A percentile compares a stretch with the other conserved stretches of the same genome.
Conservation (phyloP, 352 stramenopile genomes). For the Hyphochytrium catenoides region DNA sequence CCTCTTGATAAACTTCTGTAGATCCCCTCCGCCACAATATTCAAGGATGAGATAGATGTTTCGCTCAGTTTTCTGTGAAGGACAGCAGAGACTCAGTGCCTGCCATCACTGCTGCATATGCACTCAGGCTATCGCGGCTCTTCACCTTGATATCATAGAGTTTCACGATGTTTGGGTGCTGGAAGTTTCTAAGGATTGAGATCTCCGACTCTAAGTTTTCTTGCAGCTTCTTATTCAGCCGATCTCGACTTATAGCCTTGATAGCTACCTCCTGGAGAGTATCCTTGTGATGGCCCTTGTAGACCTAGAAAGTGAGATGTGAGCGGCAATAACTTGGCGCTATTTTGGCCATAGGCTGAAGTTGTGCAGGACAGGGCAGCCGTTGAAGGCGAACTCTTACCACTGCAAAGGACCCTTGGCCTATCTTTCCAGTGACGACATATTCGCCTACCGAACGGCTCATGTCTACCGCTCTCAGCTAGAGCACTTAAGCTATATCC, state of each 20-base stretch:
- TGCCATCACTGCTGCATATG: too few relatives aligned
- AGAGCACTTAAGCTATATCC: too few relatives aligned
- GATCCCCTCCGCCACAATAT: slow-evolving; percentile 81
- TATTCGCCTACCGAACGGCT: slow-evolving; percentile 41
- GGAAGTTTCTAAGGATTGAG: slow-evolving; percentile 77
- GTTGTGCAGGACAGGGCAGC: too few relatives aligned
- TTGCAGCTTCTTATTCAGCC: slow-evolving; percentile 81
- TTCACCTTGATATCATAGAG: slow-evolving; percentile 79
- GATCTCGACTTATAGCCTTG: slow-evolving; percentile 77
- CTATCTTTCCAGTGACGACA: slow-evolving; percentile 62
- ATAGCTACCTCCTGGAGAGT: slow-evolving; percentile 61
- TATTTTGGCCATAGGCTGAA: too few relatives aligned
- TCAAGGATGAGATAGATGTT: slow-evolving; percentile 93
- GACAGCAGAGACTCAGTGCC: too few relatives aligned
- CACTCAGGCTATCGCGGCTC: too few relatives aligned
- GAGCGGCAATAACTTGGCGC: neutral
- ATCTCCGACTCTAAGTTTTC: slow-evolving; percentile 91
- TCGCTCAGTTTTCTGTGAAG: slow-evolving; percentile 57
- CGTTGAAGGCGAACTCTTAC: too few relatives aligned
- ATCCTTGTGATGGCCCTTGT: slow-evolving; percentile 46
- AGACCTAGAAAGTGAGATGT: slow-evolving; percentile 14
- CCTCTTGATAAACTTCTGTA: slow-evolving; percentile 75
- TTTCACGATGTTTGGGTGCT: slow-evolving; percentile 85
- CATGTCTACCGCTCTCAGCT: too few relatives aligned
- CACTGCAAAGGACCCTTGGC: slow-evolving; percentile 74